Evolutionary conservation across 1,284 basidiomycete species (phyloP), one percentile per base, ranked within the genome.

Genomic region (Irpex lacteus): DNA sequence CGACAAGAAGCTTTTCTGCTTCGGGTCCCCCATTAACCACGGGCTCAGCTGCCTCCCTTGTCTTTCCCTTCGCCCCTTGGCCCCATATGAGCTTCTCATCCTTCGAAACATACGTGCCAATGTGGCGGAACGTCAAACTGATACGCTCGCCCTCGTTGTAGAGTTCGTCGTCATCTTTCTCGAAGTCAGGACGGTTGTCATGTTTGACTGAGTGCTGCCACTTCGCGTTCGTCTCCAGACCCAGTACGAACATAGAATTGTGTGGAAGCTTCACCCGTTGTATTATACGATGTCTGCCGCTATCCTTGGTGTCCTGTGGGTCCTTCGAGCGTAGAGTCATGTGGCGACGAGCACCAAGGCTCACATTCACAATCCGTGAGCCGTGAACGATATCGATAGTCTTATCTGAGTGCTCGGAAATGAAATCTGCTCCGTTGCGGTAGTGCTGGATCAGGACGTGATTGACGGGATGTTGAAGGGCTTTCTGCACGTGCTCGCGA

Each of bases 351-450:
- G 90, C 89, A 3, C 90, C 90, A 11, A 92, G 77, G 70, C 88
- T 90, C 61, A 92, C 87, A 66, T 92, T 92, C 64, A 90, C 87
- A 68, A 92, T 88, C 61, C 80, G 85, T 7, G 90, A 88, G 40
- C 85, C 87, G 15, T 79, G 82, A 1, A 89, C 84, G 66, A 92
- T 81, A 71, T 92, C 91, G 68, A 92, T 82, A 4, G 90, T 92
- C 77, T 92, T 92, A 75, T 92, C 90, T 0, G 88, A 89, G 73
- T 92, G 91, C 70, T 92, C 91, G 0, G 89, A 91, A 67, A 92
- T 92, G 74, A 89, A 90, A 73, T 92, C 91, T 38, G 83, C 83
- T 7, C 91, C 91, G 13, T 79, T 81, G 63, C 90, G 88, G 72
- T 92, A 92, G 71, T 84, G 81, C 71, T 92, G 91, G 62, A 92